phyloP scores from a whole-genome alignment of 805 yeast species.

The Pichia nanzhaoensis region DNA sequence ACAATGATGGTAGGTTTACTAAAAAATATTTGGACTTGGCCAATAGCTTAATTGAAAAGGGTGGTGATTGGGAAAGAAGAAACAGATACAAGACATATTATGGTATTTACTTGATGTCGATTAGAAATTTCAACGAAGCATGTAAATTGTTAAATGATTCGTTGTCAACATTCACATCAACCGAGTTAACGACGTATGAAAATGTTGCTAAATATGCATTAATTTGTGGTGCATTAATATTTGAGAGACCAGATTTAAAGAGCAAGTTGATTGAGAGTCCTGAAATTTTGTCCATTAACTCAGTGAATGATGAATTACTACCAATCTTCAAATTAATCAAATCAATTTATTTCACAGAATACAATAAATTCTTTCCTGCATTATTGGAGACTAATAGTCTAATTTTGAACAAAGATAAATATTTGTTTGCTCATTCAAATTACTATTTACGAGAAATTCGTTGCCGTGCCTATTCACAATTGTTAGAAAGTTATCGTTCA shows the following conservation, averaged over 20 bases:
- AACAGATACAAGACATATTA: constrained; percentile 87
- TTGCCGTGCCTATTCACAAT: constrained; percentile 89
- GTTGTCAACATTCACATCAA: constrained; percentile 89
- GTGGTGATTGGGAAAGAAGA: constrained; percentile 99
- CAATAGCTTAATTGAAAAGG: constrained; percentile 77
- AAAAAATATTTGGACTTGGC: constrained; percentile 68
- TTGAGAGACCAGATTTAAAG: constrained; percentile 80
- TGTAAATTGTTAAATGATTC: constrained; percentile 81
- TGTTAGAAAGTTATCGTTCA: constrained; percentile 90
- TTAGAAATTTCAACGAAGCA: constrained; percentile 82
- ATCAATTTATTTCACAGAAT: constrained; percentile 84
- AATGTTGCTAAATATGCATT: constrained; percentile 85
- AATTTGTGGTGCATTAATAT: constrained; percentile 76
- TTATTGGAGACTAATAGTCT: constrained; percentile 72
- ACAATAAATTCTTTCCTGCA: constrained; percentile 68
- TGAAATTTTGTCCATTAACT: constrained; percentile 74
- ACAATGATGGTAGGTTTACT: constrained; percentile 64
- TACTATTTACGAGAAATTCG: constrained; percentile 89
- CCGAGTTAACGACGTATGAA: constrained; percentile 83
- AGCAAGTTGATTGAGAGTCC: constrained; percentile 86
- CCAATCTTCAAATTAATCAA: constrained; percentile 81
- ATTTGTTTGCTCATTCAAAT: constrained; percentile 69
- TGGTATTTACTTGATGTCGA: constrained; percentile 78
- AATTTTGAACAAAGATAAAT: constrained; percentile 58
- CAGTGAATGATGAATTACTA: constrained; percentile 63